Conservation (phyloP, 2,329 filamentous ascomycete genomes). For the Alternaria burnsii region DNA sequence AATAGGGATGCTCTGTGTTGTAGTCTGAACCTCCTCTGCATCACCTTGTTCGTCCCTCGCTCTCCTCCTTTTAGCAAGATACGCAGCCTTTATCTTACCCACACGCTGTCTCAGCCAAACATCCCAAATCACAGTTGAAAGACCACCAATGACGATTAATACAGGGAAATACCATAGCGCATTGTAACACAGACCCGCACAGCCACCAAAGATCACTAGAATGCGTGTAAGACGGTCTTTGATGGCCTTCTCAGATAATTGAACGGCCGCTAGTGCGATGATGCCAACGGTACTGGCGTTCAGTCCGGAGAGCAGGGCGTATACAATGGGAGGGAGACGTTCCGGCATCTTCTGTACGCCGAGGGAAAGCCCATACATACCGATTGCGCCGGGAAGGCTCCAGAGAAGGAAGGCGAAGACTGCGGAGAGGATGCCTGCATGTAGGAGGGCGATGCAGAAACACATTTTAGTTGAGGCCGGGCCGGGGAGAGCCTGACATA, state of each 20-base stretch:
- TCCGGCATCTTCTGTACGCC: conserved; percentile 69
- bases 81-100: conserved; percentile 39
- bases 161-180: conserved; percentile 79
- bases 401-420: conserved; percentile 70
- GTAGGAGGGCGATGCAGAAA: conserved; percentile 72
- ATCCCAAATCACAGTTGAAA: conserved; percentile 65
- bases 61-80: conserved; percentile 27
- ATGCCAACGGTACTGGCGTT: conserved; percentile 78
- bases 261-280: conserved; percentile 73
- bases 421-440: conserved; percentile 66
- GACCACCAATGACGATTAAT: conserved; percentile 66
- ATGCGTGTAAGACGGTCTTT: conserved; percentile 69
- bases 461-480: conserved; percentile 76
- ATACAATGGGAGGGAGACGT: conserved; percentile 68
- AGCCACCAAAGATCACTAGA: conserved; percentile 69
- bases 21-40: conserved; percentile 27
- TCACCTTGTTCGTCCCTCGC: conserved; percentile 28
- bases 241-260: conserved; percentile 73
- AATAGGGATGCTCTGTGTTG: conserved; percentile 20
- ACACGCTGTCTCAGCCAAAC: conserved; percentile 58
- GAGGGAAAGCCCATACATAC: conserved; percentile 73
- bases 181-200: conserved; percentile 74
- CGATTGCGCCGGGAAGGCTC: conserved; percentile 74
- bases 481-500: conserved; percentile 73
- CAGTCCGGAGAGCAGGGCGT: conserved; percentile 74